Evolutionary conservation across 441 rosid genomes (phyloP), one percentile per base, ranked within the genome.

Genomic region (Aquilaria agallochum): DNA sequence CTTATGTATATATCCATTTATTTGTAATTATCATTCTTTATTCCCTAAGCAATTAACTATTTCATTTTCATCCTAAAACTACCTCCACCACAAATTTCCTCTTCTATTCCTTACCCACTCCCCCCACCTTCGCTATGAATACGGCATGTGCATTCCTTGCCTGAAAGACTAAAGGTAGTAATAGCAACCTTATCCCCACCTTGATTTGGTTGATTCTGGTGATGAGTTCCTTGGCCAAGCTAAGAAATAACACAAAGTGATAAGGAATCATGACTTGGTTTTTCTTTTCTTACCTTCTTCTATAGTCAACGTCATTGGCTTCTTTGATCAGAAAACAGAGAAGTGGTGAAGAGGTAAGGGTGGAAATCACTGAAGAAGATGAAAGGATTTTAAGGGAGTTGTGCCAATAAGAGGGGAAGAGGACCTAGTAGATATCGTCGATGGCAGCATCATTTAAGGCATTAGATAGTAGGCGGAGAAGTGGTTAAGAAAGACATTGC

Each of bases 321-420:
- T 68, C 57, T 9, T 79, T 76, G 59, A 92, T 75, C 67, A 83
- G 78, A 0, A 89, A 85, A 0, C 93, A 78, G 62, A 92, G 68
- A 92, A 88, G 60, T 81, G 85, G 93, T 89, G 80, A 89, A 81
- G 61, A 80, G 73, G 4, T 85, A 85, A 34, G 98, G 96, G 70
- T 92, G 98, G 51, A 92, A 82, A 53, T 92, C 95, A 31, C 96
- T 95, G 54, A 92, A 86, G 72, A 87, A 89, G 56, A 89, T 85
- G 70, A 89, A 89, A 27, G 98, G 91, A 68, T 75, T 65, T 89
- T 94, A 42, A 87, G 77, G 4, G 86, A 63, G 76, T 76, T 82
- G 20, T 85, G 81, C 96, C 91, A 87, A 5, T 88, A 85, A 2
- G 84, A 74, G 2, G 95, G 88, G 81, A 63, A 78, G 66, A 89